Conservation (phyloP, 805 yeast genomes). For the Kurtzmaniella fragi region DNA sequence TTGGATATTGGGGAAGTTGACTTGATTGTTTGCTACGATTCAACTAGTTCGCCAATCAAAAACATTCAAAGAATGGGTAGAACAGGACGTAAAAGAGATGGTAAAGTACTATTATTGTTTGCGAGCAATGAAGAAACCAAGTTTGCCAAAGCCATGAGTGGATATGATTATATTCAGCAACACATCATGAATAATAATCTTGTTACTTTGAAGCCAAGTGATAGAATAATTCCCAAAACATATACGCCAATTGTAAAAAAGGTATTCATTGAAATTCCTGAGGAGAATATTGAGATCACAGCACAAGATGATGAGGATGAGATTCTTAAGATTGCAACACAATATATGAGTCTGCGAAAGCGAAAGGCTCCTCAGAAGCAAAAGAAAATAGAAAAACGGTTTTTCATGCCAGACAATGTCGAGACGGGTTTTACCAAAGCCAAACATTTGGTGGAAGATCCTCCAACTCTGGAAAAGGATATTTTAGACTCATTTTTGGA, state of each 20-base stretch:
- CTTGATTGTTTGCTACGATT: constrained; percentile 85
- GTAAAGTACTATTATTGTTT: constrained; percentile 69
- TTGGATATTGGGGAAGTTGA: constrained; percentile 98
- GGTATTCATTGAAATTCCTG: constrained; percentile 59
- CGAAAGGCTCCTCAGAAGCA: constrained; percentile 9
- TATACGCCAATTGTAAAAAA: constrained; percentile 54
- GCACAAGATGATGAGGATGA: constrained; percentile 61
- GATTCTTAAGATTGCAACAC: constrained; percentile 63
- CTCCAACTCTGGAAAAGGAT: constrained; percentile 5
- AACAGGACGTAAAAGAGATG: constrained; percentile 93
- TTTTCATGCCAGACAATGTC: constrained; percentile 73
- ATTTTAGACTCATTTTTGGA: constrained; percentile 9
- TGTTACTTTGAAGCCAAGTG: constrained; percentile 43
- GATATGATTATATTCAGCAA: constrained; percentile 72
- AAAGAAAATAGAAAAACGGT: constrained; percentile 32
- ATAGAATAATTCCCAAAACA: constrained; percentile 62
- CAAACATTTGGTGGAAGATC: constrained; percentile 35
- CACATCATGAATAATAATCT: constrained; percentile 50
- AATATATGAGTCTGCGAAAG: constrained; percentile 38
- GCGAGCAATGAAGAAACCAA: constrained; percentile 74
- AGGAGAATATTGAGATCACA: constrained; percentile 55
- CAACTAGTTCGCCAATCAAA: constrained; percentile 89
- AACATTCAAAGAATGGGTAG: constrained; percentile 96
- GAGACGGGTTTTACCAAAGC: constrained; percentile 59
- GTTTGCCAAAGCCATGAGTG: constrained; percentile 79